These are phyloP conservation scores for Sugiyamaella floridensis DNA, from an alignment of 805 yeast genomes.

Conservation along the genomic window DNA sequence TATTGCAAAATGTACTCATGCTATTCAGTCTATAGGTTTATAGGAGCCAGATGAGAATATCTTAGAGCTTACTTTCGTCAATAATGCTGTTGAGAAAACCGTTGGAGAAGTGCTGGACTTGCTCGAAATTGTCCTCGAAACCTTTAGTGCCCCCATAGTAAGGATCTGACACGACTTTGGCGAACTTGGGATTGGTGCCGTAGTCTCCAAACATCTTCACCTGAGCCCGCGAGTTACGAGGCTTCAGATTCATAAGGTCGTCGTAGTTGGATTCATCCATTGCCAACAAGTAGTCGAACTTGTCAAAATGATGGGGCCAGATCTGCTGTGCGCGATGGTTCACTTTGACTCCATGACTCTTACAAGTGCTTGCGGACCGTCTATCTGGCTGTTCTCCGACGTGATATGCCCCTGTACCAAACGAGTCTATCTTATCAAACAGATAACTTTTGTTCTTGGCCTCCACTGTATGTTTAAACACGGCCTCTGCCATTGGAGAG, in stretches of 20 bases:
- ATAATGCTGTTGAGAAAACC: constrained; percentile 45
- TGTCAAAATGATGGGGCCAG: constrained; percentile 57
- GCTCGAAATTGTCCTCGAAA: constrained; percentile 71
- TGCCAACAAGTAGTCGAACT: constrained; percentile 52
- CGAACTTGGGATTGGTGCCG: constrained; percentile 46
- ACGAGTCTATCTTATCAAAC: constrained; percentile 68
- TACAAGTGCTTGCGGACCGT: constrained; percentile 63
- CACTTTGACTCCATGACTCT: constrained; percentile 64
- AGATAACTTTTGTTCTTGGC: constrained; percentile 37
- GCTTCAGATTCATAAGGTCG: constrained; percentile 38
- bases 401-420: constrained; percentile 84
- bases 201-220: constrained; percentile 69
- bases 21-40: not conserved
- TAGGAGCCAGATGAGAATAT: not conserved
- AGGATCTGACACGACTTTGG: constrained; percentile 74
- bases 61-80: not conserved
- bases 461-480: constrained; percentile 60
- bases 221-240: constrained; percentile 30
- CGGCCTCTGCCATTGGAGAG: constrained; percentile 98
- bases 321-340: constrained; percentile 71
- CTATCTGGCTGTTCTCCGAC: constrained; percentile 76
- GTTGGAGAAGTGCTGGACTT: constrained; percentile 66
- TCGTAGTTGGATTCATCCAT: constrained; percentile 47
- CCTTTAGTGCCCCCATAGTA: constrained; percentile 86
- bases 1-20: not conserved